Conservation (phyloP, 495 filamentous ascomycete species). For the Tuber melanosporum region DNA sequence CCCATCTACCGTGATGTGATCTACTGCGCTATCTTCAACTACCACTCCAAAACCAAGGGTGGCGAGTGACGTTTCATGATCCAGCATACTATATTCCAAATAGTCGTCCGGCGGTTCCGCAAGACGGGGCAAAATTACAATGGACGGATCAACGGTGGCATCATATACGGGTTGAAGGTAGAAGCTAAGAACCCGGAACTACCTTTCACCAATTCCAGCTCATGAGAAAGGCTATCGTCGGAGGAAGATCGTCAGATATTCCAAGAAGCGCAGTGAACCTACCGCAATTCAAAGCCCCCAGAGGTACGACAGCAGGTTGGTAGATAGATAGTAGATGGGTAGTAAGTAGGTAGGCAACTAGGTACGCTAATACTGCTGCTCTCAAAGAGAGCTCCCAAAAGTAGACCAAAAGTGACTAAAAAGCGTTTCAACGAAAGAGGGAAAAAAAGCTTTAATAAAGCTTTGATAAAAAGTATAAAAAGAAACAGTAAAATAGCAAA, state of each 20-base stretch:
- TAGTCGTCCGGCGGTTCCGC: not conserved
- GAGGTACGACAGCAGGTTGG: not conserved
- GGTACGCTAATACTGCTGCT: not conserved
- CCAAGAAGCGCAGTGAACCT: not conserved
- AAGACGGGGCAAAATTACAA: not conserved
- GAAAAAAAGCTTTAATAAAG: not conserved
- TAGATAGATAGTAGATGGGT: conserved; percentile 1
- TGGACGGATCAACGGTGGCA: not conserved
- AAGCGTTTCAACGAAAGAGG: not conserved
- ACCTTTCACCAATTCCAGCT: not conserved
- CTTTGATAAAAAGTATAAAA: not conserved
- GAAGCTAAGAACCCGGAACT: not conserved
- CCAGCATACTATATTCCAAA: not conserved
- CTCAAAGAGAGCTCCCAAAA: not conserved
- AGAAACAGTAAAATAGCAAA: not conserved
- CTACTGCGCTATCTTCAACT: no score
- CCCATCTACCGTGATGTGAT: no score
- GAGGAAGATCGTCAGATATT: not conserved
- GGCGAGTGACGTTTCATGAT: not conserved
- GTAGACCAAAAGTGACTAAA: not conserved
- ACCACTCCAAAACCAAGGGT: not conserved
- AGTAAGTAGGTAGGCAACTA: not conserved
- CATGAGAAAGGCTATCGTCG: not conserved
- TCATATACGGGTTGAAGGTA: not conserved
- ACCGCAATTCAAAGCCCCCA: not conserved